These are phyloP conservation scores for Chlorella ohadii DNA, from an alignment of 139 green algal genomes.

Conservation along the genomic window DNA sequence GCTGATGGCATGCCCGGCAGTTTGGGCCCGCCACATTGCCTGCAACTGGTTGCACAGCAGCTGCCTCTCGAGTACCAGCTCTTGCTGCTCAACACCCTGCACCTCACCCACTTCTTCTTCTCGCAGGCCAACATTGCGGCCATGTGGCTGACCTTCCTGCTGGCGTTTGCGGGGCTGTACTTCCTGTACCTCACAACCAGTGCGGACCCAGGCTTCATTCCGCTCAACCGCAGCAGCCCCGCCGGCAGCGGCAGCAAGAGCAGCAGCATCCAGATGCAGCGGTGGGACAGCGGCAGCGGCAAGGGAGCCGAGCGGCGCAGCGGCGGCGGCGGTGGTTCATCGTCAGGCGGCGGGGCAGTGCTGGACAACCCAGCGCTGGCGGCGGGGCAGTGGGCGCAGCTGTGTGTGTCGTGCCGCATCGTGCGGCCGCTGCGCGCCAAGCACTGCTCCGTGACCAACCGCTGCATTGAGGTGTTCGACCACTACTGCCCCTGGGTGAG, in stretches of 20 bases:
- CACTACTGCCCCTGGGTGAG: conserved; percentile 98
- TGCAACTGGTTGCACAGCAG: no score
- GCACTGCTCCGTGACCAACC: conserved; percentile 87
- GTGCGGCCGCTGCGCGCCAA: conserved; percentile 93
- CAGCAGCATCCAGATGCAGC: conserved; percentile 31
- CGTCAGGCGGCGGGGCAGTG: background rate
- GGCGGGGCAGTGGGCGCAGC: conserved; percentile 87
- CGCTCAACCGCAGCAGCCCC: conserved; percentile 9
- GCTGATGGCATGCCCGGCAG: no score
- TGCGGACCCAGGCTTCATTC: conserved; percentile 83
- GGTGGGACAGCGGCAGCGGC: conserved; percentile 29
- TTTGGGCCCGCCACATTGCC: no score
- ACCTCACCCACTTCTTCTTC: no score
- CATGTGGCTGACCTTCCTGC: conserved; percentile 42
- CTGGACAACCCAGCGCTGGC: conserved; percentile 89
- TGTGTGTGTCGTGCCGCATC: conserved; percentile 93
- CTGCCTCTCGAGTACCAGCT: no score
- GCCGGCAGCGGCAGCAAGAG: background rate
- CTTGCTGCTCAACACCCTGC: no score
- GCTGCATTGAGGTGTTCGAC: conserved; percentile 95
- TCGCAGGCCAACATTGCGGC: no score
- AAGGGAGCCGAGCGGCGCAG: background rate
- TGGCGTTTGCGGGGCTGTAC: conserved; percentile 61
- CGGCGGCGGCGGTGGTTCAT: conserved; percentile 1
- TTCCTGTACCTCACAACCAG: conserved; percentile 84